phyloP scores from a whole-genome alignment of 192 early-diverging fungal species.

The Gorgonomyces haynaldii region DNA sequence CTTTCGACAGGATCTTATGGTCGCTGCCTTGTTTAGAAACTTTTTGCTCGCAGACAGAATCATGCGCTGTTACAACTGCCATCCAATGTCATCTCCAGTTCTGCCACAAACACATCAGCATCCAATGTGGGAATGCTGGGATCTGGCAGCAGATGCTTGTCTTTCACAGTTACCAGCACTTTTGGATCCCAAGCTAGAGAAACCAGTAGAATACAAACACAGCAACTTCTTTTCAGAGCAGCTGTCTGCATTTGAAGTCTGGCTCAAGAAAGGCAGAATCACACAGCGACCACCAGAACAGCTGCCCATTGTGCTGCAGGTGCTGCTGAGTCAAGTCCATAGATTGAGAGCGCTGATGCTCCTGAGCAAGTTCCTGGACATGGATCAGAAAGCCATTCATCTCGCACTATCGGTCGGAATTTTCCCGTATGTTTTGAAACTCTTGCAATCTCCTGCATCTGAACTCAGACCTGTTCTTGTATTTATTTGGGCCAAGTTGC shows the following conservation, averaged over 20 bases:
- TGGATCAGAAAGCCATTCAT: conserved; percentile 90
- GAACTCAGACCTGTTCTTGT: conserved; percentile 91
- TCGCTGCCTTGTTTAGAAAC: conserved; percentile 89
- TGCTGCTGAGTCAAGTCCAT: conserved; percentile 89
- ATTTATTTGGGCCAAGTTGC: conserved; percentile 94
- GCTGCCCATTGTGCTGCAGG: conserved; percentile 92
- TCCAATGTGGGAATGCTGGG: conserved; percentile 93
- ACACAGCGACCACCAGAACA: conserved; percentile 70
- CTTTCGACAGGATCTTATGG: conserved; percentile 89
- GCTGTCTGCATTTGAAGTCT: conserved; percentile 93
- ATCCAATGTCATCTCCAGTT: conserved; percentile 76
- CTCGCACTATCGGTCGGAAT: conserved; percentile 89
- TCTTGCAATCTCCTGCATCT: conserved; percentile 80
- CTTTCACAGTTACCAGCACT: conserved; percentile 80
- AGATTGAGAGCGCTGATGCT: conserved; percentile 82
- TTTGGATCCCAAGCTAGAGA: conserved; percentile 24
- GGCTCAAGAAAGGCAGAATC: conserved; percentile 76
- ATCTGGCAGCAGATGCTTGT: conserved; percentile 88
- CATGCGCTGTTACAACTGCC: conserved; percentile 87
- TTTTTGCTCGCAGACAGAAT: conserved; percentile 91
- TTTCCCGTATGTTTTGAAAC: conserved; percentile 91
- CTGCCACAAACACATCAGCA: conserved; percentile 88
- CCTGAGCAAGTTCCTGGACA: conserved; percentile 79
- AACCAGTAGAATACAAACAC: conserved; percentile 50
- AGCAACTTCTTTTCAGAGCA: conserved; percentile 94